phyloP scores from a whole-genome alignment of 2,329 filamentous ascomycete genomes.

The Cordyceps javanica region DNA sequence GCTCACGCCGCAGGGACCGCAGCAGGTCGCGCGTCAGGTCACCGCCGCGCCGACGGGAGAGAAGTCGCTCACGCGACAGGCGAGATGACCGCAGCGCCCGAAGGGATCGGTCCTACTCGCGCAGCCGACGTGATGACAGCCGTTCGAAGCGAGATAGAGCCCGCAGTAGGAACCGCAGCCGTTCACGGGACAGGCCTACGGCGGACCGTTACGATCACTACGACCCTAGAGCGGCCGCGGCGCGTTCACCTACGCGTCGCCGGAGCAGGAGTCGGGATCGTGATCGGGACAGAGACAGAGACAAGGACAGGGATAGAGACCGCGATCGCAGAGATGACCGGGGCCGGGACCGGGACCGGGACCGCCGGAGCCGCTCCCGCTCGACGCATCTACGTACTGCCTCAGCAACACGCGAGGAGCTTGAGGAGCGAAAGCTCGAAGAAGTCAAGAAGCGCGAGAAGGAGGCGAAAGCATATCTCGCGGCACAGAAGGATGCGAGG shows the following conservation, averaged over 20 bases:
- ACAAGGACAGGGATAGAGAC: slow-evolving; percentile 9
- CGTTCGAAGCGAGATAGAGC: slow-evolving; percentile 26
- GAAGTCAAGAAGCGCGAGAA: slow-evolving; percentile 25
- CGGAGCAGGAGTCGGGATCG: slow-evolving; percentile 23
- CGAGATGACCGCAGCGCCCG: slow-evolving; percentile 19
- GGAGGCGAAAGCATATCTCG: slow-evolving; percentile 55
- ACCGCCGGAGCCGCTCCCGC: slow-evolving; percentile 40
- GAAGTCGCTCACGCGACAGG: slow-evolving; percentile 28
- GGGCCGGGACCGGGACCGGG: slow-evolving; percentile 20
- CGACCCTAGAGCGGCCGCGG: slow-evolving; percentile 24
- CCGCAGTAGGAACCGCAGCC: slow-evolving; percentile 19
- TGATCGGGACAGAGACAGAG: slow-evolving; percentile 17
- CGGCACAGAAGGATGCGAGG: slow-evolving; percentile 54
- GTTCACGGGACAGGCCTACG: slow-evolving; percentile 21
- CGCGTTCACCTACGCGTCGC: slow-evolving; percentile 17
- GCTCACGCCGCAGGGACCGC: slow-evolving; percentile 29
- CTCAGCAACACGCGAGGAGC: slow-evolving; percentile 35
- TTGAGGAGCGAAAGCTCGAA: slow-evolving; percentile 29
- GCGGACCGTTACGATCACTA: slow-evolving; percentile 24
- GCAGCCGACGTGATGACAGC: slow-evolving; percentile 26
- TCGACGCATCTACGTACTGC: slow-evolving; percentile 30
- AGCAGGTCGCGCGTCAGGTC: slow-evolving; percentile 30
- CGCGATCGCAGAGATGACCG: neutral
- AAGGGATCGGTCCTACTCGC: slow-evolving; percentile 24
- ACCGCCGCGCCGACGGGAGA: slow-evolving; percentile 25